phyloP scores from a whole-genome alignment of 78 protist genomes.

The Thecamonas trahens region DNA sequence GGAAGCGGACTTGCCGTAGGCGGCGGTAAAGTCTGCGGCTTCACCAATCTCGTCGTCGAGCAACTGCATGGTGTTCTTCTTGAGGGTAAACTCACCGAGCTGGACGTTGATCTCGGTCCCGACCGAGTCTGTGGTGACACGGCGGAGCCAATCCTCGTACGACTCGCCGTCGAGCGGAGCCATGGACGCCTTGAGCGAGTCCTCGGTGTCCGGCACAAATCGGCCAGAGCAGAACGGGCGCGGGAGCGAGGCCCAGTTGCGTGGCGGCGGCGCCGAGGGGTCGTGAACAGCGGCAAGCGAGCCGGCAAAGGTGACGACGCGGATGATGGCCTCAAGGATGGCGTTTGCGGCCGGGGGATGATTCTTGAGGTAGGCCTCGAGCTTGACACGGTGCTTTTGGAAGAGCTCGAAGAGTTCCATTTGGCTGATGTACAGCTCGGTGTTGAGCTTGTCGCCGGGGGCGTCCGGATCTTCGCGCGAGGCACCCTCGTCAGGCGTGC shows the following conservation, averaged over 20 bases:
- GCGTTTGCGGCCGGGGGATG: background rate
- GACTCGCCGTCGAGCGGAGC: background rate
- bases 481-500: too few species aligned
- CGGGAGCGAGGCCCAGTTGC: background rate
- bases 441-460: background rate
- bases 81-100: background rate
- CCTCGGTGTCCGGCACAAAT: slow-evolving; percentile 8
- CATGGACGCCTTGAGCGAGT: background rate
- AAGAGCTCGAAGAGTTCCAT: slow-evolving; percentile 13
- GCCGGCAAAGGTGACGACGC: too few species aligned
- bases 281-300: too few species aligned
- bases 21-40: background rate
- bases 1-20: background rate
- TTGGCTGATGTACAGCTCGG: slow-evolving; percentile 22
- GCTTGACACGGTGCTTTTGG: slow-evolving; percentile 2
- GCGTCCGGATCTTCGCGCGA: background rate
- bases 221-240: background rate
- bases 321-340: slow-evolving; percentile 10
- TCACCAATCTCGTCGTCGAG: background rate
- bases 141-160: background rate
- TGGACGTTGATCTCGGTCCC: slow-evolving; percentile 8
- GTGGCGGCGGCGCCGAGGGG: background rate
- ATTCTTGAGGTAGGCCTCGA: background rate
- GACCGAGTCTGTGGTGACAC: slow-evolving; percentile 7
- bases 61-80: too few species aligned